Base-by-base conservation (phyloP, 108 stramenopile genomes). In the Nitzschia sp. region DNA sequence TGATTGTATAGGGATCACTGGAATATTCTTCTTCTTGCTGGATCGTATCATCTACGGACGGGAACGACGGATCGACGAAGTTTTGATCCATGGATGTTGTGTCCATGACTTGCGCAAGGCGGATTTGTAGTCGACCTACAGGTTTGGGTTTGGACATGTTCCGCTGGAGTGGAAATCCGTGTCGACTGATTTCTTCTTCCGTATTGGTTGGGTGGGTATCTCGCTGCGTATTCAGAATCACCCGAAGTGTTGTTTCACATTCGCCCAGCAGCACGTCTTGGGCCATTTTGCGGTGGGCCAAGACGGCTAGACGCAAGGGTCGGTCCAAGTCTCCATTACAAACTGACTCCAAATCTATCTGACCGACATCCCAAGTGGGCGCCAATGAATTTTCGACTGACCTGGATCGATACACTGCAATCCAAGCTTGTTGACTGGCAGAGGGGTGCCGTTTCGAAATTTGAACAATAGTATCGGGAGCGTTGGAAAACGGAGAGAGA, bases 361-460 rank as follows among this genome's bases (percentile, higher is more conserved):
- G 48, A 17, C 78, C 80, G 55, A 62, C 68, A 56, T 88, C 86
- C 83, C 83, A 88, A 27, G 22, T 66, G 33, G 86, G 86, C 16
- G 63, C 57, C 5, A 75, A 38, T 35, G 80, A 83, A 32, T 84
- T 75, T 16, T 53, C 57, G 27, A 84, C 79, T 9, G 79, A 68
- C 2, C 66, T 58, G 34, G 86, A 87, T 33, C 86, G 80, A 58
- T 82, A 87, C 16, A 88, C 79, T 44, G 77, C 71, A n/a, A 83
- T 67, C 80, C 81, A 82, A 32, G 29, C 17, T 6, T 48, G 35
- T 17, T 31, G 27, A 11, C 11, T 45, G 13, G 57, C n/a, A 48
- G 34, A 34, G 5, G 50, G 22, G 0, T 48, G 50, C 38, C 35
- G 65, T 45, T 72, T 79, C 23, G 71, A 53, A 23, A 79, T 53